Evolutionary conservation across 139 green algal species (phyloP), one percentile per base, ranked within the genome.

Genomic region (Ettlia oleoabundans): DNA sequence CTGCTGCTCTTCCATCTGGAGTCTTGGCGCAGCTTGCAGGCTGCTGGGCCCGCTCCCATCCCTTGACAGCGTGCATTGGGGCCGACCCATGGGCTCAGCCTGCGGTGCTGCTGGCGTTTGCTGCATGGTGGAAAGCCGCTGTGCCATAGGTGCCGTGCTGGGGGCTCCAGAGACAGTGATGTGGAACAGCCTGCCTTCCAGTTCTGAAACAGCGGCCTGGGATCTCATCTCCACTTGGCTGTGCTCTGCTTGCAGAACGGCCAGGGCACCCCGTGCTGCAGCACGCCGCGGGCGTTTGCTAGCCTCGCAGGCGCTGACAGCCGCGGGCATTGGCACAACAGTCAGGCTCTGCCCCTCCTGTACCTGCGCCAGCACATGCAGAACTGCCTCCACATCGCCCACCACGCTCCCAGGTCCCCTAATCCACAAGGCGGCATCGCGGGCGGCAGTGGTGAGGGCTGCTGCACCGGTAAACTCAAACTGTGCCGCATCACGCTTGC

Each of bases 341-440:
- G 35, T 69, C 53, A 80, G 35, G 30, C 35, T 80, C 73, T 80
- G 73, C 26, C 73, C 73, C 52, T 67, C 32, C 35, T 55, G 33
- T 52, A 80, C 52, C 53, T 53, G 73, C 13, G 73, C 37, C 35
- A 80, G 73, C 30, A n/a, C 24, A 2, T 19, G 30, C 2, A 80
- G 35, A 33, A 80, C 26, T 10, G 53, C 38, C 2, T 24, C 53
- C 2, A 26, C 73, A 40, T 76, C 69, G 6, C 41, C 69, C 47
- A 63, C n/a, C 55, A n/a, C 30, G 55, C 55, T 32, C 18, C 47
- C 47, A 15, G 13, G 10, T 10, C 47, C 47, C 13, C 47, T 58
- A 15, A 58, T 15, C 47, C 10, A 10, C 47, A 58, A n/a, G n/a
- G 47, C 47, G 10, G 47, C 47, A 58, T 58, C 13, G 47, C 13